These are phyloP conservation scores for Kockovaella imperatae DNA, from an alignment of 768 basidiomycete genomes.

Conservation along the genomic window DNA sequence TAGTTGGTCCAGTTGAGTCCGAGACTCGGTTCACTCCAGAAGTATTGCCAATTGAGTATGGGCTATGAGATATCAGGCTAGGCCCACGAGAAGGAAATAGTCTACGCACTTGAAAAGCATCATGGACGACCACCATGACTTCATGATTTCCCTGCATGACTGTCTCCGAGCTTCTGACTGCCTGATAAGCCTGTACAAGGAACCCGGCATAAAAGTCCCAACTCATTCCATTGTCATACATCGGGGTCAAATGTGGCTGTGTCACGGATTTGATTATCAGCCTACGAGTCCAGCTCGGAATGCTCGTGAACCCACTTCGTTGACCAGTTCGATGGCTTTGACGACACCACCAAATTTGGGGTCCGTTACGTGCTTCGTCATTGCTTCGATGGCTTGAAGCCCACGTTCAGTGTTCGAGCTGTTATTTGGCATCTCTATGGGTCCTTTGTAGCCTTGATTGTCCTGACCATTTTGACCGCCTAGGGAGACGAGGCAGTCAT, in stretches of 20 bases:
- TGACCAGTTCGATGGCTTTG: slow-evolving; percentile 30
- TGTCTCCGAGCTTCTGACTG: slow-evolving; percentile 23
- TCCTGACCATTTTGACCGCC: no score
- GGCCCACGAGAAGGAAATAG: neutral
- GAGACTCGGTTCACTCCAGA: slow-evolving; percentile 14
- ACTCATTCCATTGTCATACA: slow-evolving; percentile 23
- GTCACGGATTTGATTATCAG: no score
- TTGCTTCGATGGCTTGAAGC: slow-evolving; percentile 27
- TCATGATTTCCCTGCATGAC: slow-evolving; percentile 22
- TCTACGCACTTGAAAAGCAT: slow-evolving; percentile 27
- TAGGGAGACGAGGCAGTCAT: no score
- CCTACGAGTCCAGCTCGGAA: no score
- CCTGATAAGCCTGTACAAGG: slow-evolving; percentile 27
- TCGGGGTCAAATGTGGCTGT: no score
- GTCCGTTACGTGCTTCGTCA: slow-evolving; percentile 27
- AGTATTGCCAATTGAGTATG: slow-evolving; percentile 32
- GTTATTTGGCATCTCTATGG: slow-evolving; percentile 18
- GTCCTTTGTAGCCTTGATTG: slow-evolving; percentile 24
- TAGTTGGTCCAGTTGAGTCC: slow-evolving; percentile 35
- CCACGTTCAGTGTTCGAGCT: slow-evolving; percentile 30
- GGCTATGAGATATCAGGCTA: slow-evolving; percentile 6
- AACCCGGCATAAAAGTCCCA: slow-evolving; percentile 24
- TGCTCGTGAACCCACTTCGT: slow-evolving; percentile 10
- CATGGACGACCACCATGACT: slow-evolving; percentile 35
- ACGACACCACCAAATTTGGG: slow-evolving; percentile 34